These are phyloP conservation scores for Phytophthora capsici DNA, from an alignment of 352 stramenopile species.

Conservation along the genomic window DNA sequence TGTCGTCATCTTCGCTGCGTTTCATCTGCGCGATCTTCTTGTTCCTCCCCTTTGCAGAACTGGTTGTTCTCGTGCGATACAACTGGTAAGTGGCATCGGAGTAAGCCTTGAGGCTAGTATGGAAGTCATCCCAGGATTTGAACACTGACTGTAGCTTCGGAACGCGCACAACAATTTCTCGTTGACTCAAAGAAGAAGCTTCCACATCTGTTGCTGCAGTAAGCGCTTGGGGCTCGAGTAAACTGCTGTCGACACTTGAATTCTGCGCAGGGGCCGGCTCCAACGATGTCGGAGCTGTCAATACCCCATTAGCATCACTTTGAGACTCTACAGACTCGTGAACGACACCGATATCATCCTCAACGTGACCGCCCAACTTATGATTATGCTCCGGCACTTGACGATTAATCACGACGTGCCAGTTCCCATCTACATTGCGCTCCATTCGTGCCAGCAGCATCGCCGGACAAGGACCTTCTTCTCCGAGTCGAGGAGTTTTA, in stretches of 20 bases:
- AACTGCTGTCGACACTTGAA: slow-evolving; percentile 8
- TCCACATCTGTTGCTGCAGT: slow-evolving; percentile 7
- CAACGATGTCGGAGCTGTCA: slow-evolving; percentile 7
- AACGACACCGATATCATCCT: slow-evolving; percentile 17
- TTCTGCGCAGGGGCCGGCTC: slow-evolving; percentile 2
- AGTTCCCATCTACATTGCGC: slow-evolving; percentile 65
- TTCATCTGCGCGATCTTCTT: slow-evolving; percentile 71
- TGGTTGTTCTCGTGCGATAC: slow-evolving; percentile 80
- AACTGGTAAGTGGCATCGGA: slow-evolving; percentile 74
- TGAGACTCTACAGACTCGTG: slow-evolving; percentile 4
- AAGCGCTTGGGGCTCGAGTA: slow-evolving; percentile 19
- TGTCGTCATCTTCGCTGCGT: slow-evolving; percentile 40
- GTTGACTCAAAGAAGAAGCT: neutral
- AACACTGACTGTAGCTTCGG: slow-evolving; percentile 60
- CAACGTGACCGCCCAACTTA: slow-evolving; percentile 26
- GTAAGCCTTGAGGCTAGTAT: slow-evolving; percentile 62
- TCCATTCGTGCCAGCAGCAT: slow-evolving; percentile 76
- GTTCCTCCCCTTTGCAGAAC: slow-evolving; percentile 70
- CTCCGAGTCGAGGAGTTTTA: slow-evolving; percentile 30
- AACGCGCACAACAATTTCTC: slow-evolving; percentile 68
- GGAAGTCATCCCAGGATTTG: slow-evolving; percentile 76
- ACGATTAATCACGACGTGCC: slow-evolving; percentile 73
- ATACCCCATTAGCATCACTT: slow-evolving; percentile 2
- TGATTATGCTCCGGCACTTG: slow-evolving; percentile 77
- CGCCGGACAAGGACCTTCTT: slow-evolving; percentile 53